Evolutionary conservation across 768 basidiomycete species (phyloP), one percentile per base, ranked within the genome.

Genomic region (Tulasnella sp.): DNA sequence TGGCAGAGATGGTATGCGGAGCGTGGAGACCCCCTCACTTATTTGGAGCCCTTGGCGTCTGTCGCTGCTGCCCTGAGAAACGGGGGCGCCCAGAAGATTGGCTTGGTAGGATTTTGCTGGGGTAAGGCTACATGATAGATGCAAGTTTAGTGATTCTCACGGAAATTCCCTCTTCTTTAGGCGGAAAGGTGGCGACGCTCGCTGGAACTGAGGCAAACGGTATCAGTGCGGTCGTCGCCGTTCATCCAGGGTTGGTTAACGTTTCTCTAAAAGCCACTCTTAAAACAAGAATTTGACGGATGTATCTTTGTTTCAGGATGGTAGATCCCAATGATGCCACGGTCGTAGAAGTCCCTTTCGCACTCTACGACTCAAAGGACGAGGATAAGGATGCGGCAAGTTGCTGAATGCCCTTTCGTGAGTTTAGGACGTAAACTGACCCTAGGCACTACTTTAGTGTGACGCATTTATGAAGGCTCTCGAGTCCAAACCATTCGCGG

Each of bases 191-290:
- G 6, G 44, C 48, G 18, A 81, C 37, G 20, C 81, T 83, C 1
- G 85, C 84, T 5, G 85, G 86, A 24, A 85, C 83, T 18, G 88
- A 88, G 11, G 88, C 88, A 24, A 83, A 42, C 82, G 82, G 78
- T 16, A 46, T 82, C 46, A 86, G 87, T 80, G 89, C 89, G 8
- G 87, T 90, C 22, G 86, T 89, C 7, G 87, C 89, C 37, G 83
- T 90, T 54, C 91, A 92, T 82, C 92, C 92, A 46, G 90, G 90
- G 91, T 92, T 80, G 84, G 89, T 84, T 41, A 24, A n/a, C 20
- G 48, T 7, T 24, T 48, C 50, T 12, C 69, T 50, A 22, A 1
- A n/a, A 60, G 74, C 22, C 11, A 58, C 40, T 16, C 48, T 40
- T 2, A 37, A 24, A 28, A 50, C 22, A 60, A 54, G 14, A 50